phyloP scores from a whole-genome alignment of 2,329 filamentous ascomycete genomes.

The Fusarium illudens region DNA sequence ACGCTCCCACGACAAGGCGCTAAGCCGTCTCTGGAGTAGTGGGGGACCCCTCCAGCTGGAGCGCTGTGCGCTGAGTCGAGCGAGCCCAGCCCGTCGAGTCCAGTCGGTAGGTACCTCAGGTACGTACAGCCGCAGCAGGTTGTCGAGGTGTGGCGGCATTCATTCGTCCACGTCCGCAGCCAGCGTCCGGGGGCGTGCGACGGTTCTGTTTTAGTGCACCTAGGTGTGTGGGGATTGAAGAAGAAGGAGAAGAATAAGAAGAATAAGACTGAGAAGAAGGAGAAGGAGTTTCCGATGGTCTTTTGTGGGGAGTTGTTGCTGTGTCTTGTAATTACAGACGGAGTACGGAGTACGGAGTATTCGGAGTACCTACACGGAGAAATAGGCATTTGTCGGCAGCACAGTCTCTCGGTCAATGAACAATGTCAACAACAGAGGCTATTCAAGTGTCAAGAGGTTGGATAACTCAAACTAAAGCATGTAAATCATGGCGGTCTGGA shows the following conservation, averaged over 20 bases:
- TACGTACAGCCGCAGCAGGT: constrained; percentile 42
- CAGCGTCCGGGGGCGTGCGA: neutral
- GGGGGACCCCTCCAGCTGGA: constrained; percentile 3
- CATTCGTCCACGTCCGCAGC: constrained; percentile 18
- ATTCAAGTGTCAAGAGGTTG: neutral
- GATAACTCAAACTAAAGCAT: neutral
- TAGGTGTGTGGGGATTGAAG: constrained; percentile 15
- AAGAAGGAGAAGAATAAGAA: neutral
- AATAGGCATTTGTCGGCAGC: neutral
- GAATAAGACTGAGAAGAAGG: neutral
- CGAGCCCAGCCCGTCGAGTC: constrained; percentile 4
- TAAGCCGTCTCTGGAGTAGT: neutral
- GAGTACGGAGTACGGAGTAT: neutral
- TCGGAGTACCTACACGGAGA: neutral
- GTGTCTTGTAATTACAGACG: neutral
- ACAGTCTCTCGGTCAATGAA: neutral
- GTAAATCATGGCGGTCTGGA: neutral
- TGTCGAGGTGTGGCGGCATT: constrained; percentile 7
- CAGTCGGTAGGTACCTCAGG: constrained; percentile 40
- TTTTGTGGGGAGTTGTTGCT: neutral
- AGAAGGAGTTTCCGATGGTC: neutral
- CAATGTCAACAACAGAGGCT: neutral
- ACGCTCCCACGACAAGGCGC: constrained; percentile 1
- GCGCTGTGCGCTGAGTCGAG: constrained; percentile 2
- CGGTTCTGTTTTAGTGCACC: neutral